phyloP scores from a whole-genome alignment of 352 stramenopile species.

The Aphanomyces stellatus region DNA sequence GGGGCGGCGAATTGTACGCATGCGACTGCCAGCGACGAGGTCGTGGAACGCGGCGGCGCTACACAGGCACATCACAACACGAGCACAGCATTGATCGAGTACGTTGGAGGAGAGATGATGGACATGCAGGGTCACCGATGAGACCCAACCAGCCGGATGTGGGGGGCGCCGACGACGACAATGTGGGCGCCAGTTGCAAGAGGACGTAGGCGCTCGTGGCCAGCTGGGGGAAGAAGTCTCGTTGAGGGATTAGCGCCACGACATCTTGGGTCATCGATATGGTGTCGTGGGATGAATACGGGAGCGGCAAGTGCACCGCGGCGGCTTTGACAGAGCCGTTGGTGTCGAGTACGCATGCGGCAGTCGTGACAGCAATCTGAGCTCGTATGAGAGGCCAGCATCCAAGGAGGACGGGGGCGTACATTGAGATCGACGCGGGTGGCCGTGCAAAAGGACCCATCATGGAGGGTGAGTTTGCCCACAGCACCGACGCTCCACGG shows the following conservation, averaged over 20 bases:
- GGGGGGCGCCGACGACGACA: not conserved
- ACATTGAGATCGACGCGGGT: not conserved
- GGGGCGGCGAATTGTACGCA: constrained; percentile 50
- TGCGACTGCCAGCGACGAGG: constrained; percentile 21
- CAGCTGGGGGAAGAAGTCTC: not conserved
- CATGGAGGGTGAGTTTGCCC: not conserved
- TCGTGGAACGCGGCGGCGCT: no score
- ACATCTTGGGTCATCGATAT: not conserved
- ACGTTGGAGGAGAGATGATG: not conserved
- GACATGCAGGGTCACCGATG: not conserved
- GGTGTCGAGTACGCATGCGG: not conserved
- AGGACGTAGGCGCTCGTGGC: not conserved
- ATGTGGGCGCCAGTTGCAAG: not conserved
- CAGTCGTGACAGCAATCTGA: not conserved
- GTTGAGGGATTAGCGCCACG: not conserved
- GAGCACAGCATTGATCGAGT: no score
- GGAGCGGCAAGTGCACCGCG: not conserved
- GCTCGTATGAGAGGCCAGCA: not conserved
- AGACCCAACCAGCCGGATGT: no score
- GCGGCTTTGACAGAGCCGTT: not conserved
- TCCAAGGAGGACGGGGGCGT: not conserved
- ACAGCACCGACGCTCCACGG: not conserved
- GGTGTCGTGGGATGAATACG: not conserved
- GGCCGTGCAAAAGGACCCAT: not conserved
- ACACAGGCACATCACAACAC: no score